These are phyloP conservation scores for Smallanthus sonchifolius DNA, from an alignment of 129 eudicot genomes.

Conservation along the genomic window DNA sequence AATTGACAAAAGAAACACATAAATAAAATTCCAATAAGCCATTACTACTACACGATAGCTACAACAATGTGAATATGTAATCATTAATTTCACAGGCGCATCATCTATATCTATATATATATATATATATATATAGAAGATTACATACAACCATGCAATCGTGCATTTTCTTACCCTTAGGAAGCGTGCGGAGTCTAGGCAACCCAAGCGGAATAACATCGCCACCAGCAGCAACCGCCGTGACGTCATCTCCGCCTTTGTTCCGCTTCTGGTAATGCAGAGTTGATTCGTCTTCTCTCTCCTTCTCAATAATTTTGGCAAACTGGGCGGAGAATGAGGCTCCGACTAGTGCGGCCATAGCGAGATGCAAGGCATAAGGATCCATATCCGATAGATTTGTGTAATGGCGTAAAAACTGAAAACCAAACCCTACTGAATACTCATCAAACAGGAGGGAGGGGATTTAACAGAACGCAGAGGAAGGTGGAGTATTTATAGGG, in stretches of 20 bases:
- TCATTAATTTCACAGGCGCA: too few species aligned
- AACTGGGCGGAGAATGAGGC: constrained; percentile 88
- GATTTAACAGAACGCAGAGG: too few species aligned
- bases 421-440: constrained; percentile 18
- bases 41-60: not conserved
- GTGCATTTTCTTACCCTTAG: constrained; percentile 69
- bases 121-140: not conserved
- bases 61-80: not conserved
- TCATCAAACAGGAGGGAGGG: not conserved
- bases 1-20: too few species aligned
- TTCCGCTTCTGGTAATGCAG: constrained; percentile 35
- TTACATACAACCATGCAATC: too few species aligned
- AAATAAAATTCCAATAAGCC: too few species aligned
- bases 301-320: constrained; percentile 63
- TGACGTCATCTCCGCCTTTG: constrained; percentile 55
- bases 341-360: constrained; percentile 91
- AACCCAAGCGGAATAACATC: constrained; percentile 67
- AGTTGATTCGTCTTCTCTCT: constrained; percentile 35
- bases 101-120: too few species aligned
- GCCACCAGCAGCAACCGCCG: constrained; percentile 28
- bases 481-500: constrained; percentile 4
- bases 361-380: constrained; percentile 66
- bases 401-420: constrained; percentile 16
- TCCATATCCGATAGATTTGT: constrained; percentile 23
- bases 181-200: constrained; percentile 71